Evolutionary conservation across 176 grass and related monocot genomes (phyloP), one percentile per base, ranked within the genome.

Genomic region (Saccharum spontaneum): DNA sequence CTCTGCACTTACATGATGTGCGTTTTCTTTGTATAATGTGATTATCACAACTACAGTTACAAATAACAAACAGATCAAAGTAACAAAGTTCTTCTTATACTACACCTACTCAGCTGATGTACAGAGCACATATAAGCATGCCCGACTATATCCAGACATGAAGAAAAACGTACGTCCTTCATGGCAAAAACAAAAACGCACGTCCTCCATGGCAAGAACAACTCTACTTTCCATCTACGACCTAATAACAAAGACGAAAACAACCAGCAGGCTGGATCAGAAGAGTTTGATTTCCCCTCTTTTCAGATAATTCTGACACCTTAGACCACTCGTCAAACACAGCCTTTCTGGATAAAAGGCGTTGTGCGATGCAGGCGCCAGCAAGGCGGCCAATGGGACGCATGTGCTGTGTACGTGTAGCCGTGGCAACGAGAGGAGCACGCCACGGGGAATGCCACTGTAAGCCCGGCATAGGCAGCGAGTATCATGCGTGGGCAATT

Each of bases 171-270:
- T 44, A 59, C 12, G 60, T 67, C 45, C 44, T 75, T 40, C 12
- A 61, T 67, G 44, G 48, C 22, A 67, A 82, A 63, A 23, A 57
- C 18, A n/a, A 76, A 41, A 82, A 39, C 23, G 49, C 66, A 60
- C 18, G 61, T 44, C 36, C 45, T 75, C 31, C 24, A 61, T 67
- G 44, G 14, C n/a, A 69, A 83, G 79, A 18, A 60, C 28, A 72
- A 34, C 30, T 45, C 75, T 38, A 72, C 12, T 41, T 67, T 44
- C 76, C 63, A 71, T 82, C 85, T 88, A 85, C 84, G 76, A 48
- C 71, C 76, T 81, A 82, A 20, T 20, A 55, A 57, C 70, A 33
- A 83, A 33, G 34, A 72, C 6, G 16, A 81, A 75, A 87, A 65
- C 38, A 46, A 50, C 10, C 7, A 36, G 43, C 3, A 6, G 3